Evolutionary conservation across 2,329 filamentous ascomycete species (phyloP).

Genomic region (Mycosphaerella sp.): DNA sequence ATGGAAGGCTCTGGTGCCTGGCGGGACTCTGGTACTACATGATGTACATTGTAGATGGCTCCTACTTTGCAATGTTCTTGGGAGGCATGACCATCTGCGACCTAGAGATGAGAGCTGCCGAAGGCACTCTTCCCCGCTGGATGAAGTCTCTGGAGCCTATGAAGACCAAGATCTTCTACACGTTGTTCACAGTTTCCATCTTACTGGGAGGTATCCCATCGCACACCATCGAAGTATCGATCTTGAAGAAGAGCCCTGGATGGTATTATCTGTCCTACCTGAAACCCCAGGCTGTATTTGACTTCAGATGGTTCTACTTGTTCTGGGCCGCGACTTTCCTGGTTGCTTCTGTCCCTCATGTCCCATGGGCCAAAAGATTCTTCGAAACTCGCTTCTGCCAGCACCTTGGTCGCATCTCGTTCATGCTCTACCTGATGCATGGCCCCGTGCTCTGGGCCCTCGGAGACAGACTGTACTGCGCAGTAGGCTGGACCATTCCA

Average conservation of each 20-base stretch:
- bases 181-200: conserved; percentile 48
- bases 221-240: conserved; percentile 43
- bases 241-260: conserved; percentile 51
- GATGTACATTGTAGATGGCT: conserved; percentile 61
- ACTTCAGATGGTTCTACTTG: conserved; percentile 32
- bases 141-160: conserved; percentile 44
- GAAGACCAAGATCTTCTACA: conserved; percentile 49
- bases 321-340: conserved; percentile 49
- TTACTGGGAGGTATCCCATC: conserved; percentile 59
- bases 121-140: conserved; percentile 47
- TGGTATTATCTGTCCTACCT: conserved; percentile 57
- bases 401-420: conserved; percentile 58
- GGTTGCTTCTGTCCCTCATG: conserved; percentile 51
- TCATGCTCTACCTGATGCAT: conserved; percentile 58
- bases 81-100: conserved; percentile 58
- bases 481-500: conserved; percentile 51
- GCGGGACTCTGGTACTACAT: conserved; percentile 56
- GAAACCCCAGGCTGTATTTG: conserved; percentile 32
- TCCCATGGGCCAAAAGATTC: conserved; percentile 53
- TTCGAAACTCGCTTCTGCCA: conserved; percentile 56
- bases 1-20: conserved; percentile 51
- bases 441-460: conserved; percentile 55
- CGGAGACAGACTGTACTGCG: conserved; percentile 59
- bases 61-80: conserved; percentile 55
- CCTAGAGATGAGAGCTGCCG: conserved; percentile 51